Percentiles rank a stretch among this genome's conserved stretches.
Conservation (phyloP, 2,329 filamentous ascomycete species). For the Calonectria hongkongensis region DNA sequence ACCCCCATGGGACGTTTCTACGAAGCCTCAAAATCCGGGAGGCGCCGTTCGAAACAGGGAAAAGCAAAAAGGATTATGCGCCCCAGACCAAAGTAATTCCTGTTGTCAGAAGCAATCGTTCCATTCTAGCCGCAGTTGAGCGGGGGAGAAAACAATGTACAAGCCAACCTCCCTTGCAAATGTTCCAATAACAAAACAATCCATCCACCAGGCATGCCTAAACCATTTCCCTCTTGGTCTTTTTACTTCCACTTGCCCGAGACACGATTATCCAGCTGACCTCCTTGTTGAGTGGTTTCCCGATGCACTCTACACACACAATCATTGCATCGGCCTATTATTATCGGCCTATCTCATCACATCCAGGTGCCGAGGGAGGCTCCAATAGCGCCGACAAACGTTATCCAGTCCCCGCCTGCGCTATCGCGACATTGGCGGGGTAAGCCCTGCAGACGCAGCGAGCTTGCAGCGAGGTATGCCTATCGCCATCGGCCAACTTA, state of each 20-base stretch:
- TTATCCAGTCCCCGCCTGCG: conserved; percentile 17
- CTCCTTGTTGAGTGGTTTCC: background rate
- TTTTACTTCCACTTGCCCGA: background rate
- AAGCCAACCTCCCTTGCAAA: background rate
- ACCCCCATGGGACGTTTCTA: background rate
- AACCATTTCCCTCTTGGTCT: background rate
- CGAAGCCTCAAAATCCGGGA: background rate
- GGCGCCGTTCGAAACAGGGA: background rate
- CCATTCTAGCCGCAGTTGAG: conserved; percentile 3
- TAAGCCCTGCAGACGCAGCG: background rate
- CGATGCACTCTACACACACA: background rate
- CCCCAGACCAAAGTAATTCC: background rate
- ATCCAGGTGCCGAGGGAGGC: background rate
- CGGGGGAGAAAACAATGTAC: background rate
- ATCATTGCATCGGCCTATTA: background rate
- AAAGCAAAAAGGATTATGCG: background rate
- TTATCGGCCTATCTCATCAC: conserved; percentile 23
- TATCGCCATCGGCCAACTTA: conserved; percentile 19
- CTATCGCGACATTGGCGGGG: conserved; percentile 9
- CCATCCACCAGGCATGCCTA: background rate
- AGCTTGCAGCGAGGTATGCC: background rate
- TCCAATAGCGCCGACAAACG: conserved; percentile 20
- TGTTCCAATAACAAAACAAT: background rate
- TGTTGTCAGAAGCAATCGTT: background rate
- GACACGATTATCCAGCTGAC: background rate